Evolutionary conservation across 257 asterid genomes (phyloP), one percentile per base, ranked within the genome.

Genomic region (Fraxinus americana): DNA sequence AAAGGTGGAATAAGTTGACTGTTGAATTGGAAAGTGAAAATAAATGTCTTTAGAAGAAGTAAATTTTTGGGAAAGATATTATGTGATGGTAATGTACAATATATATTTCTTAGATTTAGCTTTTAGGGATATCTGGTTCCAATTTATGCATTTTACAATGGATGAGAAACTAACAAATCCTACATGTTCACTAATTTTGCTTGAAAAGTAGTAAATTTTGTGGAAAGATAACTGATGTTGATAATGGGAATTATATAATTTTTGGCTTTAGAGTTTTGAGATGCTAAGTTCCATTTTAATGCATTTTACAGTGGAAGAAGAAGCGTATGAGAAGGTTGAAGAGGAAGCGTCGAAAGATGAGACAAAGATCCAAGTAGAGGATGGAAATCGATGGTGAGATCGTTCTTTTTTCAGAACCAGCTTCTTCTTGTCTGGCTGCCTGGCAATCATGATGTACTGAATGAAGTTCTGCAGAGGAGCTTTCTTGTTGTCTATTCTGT

Each of bases 231-330:
- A 57, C 12, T 3, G 3, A n/a, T 57, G 29, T 7, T 57, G 12
- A 19, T n/a, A n/a, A 57, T n/a, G 66, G 25, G 12, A 4, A 6
- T 19, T 54, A 7, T 57, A 7, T n/a, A 16, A 17, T 17, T 16
- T 6, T 57, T n/a, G 21, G 29, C 29, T 57, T 5, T 2, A 6
- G 4, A 13, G 10, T 19, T 57, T n/a, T 57, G 12, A n/a, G 27
- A n/a, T n/a, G 66, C 1, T 6, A 57, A 57, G 66, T 57, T n/a
- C 29, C 66, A 57, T 57, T 57, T 57, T 57, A 16, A 48, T 48
- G 59, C 59, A 16, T 48, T 71, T 71, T 41, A 52, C 75, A 71
- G 75, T 71, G 75, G 73, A 70, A 70, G 73, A 70, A 70, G 73
- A 70, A 70, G 73, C 73, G 73, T 3, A 70, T 70, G 73, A 70